Percentiles rank a stretch among this genome's conserved stretches.
Conservation (phyloP, 2,329 filamentous ascomycete genomes). For the Kalmusia sp. region DNA sequence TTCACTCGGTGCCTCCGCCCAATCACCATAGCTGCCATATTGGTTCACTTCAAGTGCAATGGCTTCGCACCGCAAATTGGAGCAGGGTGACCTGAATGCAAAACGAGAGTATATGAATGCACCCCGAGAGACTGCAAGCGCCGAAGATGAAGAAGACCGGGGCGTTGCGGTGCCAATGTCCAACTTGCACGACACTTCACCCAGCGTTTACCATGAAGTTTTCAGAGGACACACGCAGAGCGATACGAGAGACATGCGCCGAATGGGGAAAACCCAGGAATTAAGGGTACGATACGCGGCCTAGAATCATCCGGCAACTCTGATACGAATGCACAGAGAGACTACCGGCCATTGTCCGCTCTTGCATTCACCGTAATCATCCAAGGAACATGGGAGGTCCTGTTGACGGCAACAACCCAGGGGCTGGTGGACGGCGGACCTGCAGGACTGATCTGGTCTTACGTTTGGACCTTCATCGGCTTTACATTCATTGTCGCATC, state of each 20-base stretch:
- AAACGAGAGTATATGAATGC: no score
- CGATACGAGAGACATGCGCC: slow-evolving; percentile 38
- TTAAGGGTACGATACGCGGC: slow-evolving; percentile 22
- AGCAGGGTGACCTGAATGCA: no score
- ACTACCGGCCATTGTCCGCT: slow-evolving; percentile 41
- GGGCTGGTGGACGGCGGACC: slow-evolving; percentile 41
- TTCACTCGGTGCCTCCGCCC: no score
- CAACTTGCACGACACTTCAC: not conserved
- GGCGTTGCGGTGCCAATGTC: not conserved
- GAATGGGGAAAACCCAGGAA: slow-evolving; percentile 45
- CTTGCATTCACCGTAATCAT: slow-evolving; percentile 43
- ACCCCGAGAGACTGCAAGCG: not conserved
- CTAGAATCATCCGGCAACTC: no score
- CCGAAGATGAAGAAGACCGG: not conserved
- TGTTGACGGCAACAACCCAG: slow-evolving; percentile 40
- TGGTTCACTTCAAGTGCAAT: no score
- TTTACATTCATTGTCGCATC: slow-evolving; percentile 40
- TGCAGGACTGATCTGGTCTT: slow-evolving; percentile 44
- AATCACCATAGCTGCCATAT: no score
- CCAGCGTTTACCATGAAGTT: slow-evolving; percentile 26
- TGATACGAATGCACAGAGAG: slow-evolving; percentile 23
- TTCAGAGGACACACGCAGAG: slow-evolving; percentile 35
- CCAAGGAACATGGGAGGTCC: slow-evolving; percentile 43
- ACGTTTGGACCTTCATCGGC: slow-evolving; percentile 43
- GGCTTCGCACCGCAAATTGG: no score